Evolutionary conservation across 192 early-diverging fungal species (phyloP).

Genomic region (Entomortierella chlamydospora): DNA sequence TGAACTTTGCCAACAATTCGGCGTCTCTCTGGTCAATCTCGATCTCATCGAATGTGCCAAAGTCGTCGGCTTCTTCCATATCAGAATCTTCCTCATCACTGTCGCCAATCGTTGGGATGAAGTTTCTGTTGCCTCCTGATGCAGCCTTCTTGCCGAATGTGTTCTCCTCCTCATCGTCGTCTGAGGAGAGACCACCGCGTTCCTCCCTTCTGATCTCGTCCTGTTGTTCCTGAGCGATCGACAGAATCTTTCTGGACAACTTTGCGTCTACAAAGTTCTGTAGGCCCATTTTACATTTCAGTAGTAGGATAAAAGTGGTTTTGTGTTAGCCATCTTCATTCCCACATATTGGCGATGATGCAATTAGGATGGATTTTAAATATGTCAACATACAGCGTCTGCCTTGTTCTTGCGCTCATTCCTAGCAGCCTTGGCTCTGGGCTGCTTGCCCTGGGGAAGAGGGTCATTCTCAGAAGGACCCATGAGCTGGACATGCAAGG

Average conservation of each 20-base stretch:
- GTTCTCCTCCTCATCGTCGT: slow-evolving; percentile 59
- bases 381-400: slow-evolving; percentile 56
- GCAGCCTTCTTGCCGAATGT: slow-evolving; percentile 46
- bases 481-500: slow-evolving; percentile 83
- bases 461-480: slow-evolving; percentile 68
- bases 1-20: slow-evolving; percentile 89
- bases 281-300: neutral
- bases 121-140: slow-evolving; percentile 23
- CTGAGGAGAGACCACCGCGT: slow-evolving; percentile 44
- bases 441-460: slow-evolving; percentile 57
- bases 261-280: slow-evolving; percentile 87
- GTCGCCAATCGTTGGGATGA: slow-evolving; percentile 62
- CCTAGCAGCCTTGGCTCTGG: slow-evolving; percentile 66
- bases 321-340: neutral
- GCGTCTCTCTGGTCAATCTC: slow-evolving; percentile 87
- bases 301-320: neutral
- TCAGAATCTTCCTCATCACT: slow-evolving; percentile 73
- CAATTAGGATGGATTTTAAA: neutral
- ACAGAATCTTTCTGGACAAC: slow-evolving; percentile 89
- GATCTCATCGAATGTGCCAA: slow-evolving; percentile 47
- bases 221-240: slow-evolving; percentile 92
- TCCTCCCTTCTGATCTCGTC: slow-evolving; percentile 79
- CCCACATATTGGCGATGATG: neutral
- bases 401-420: slow-evolving; percentile 70
- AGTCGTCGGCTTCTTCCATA: slow-evolving; percentile 76